These are phyloP conservation scores for Zymoseptoria pseudotritici DNA, from an alignment of 2,329 filamentous ascomycete genomes.

Conservation along the genomic window DNA sequence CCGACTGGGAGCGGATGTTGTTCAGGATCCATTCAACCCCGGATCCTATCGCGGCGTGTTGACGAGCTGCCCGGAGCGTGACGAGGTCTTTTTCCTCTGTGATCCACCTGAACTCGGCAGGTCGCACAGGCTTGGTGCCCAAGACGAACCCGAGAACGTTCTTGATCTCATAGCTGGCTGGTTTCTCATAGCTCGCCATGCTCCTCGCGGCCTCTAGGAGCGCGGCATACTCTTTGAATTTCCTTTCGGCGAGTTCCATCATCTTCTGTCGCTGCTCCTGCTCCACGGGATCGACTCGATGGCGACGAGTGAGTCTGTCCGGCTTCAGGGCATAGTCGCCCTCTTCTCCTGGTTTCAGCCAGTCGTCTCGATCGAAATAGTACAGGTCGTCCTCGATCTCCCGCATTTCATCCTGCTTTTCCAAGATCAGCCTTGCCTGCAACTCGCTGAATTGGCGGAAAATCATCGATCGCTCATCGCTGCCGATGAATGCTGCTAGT, in stretches of 20 bases:
- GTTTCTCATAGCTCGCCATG: neutral
- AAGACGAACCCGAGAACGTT: neutral
- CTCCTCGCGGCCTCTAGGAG: neutral
- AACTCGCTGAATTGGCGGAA: neutral
- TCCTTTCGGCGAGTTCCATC: neutral
- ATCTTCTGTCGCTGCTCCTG: neutral
- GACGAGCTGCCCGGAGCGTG: neutral
- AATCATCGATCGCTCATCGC: neutral
- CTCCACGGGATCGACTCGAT: neutral
- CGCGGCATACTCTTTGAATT: neutral
- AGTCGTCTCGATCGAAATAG: neutral
- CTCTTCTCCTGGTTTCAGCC: neutral
- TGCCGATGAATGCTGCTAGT: conserved; percentile 3
- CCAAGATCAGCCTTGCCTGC: neutral
- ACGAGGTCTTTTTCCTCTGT: neutral
- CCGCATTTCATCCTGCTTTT: neutral
- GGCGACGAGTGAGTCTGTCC: neutral
- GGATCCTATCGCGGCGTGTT: neutral
- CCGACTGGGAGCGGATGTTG: neutral
- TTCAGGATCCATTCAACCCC: neutral
- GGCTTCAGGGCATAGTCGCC: neutral
- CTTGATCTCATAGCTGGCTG: neutral
- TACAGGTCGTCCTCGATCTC: neutral
- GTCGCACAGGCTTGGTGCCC: neutral
- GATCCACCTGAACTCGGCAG: neutral